A percentile compares a stretch with the other conserved stretches of the same genome.
Evolutionary conservation across 108 stramenopile species (phyloP).

Genomic region (Cafeteria roenbergensis): DNA sequence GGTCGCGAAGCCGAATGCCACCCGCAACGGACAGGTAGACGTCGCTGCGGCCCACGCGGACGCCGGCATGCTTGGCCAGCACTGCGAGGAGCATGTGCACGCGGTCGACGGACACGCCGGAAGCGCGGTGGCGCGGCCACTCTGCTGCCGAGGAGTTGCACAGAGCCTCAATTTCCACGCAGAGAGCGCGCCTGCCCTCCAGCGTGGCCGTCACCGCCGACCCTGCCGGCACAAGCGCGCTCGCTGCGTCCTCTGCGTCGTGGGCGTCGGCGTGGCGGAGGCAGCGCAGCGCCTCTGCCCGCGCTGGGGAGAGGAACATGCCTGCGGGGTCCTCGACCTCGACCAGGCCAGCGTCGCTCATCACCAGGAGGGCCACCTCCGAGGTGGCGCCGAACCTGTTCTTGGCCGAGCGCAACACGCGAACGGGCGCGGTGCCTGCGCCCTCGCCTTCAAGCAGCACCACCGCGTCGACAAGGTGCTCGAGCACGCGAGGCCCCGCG

Average conservation of each 20-base stretch:
- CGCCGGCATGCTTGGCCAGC: conserved; percentile 67
- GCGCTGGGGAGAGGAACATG: conserved; percentile 51
- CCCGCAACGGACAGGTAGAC: conserved; percentile 82
- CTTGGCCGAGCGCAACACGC: conserved; percentile 62
- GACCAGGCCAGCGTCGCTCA: conserved; percentile 45
- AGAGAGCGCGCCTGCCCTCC: conserved; percentile 74
- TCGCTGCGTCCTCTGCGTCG: conserved; percentile 21
- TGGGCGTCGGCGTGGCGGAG: too few relatives aligned
- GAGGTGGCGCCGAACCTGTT: conserved; percentile 40
- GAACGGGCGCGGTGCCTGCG: conserved; percentile 29
- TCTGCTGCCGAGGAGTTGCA: conserved; percentile 39
- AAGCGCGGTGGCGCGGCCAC: conserved; percentile 25
- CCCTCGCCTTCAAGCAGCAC: conserved; percentile 65
- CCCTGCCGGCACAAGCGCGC: conserved; percentile 25
- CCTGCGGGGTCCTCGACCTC: conserved; percentile 66
- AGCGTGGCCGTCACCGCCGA: conserved; percentile 66
- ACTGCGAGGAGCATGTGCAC: conserved; percentile 69
- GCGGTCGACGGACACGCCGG: conserved; percentile 57
- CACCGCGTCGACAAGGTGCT: conserved; percentile 90
- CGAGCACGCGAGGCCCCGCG: conserved; percentile 79
- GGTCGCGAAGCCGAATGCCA: conserved; percentile 45
- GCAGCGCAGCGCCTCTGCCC: conserved; percentile 32
- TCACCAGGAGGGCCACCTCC: conserved; percentile 8
- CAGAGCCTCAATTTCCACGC: conserved; percentile 55
- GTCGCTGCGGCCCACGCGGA: conserved; percentile 49